Conservation (phyloP, 202 grass and related monocot species). For the Eragrostis tef region DNA sequence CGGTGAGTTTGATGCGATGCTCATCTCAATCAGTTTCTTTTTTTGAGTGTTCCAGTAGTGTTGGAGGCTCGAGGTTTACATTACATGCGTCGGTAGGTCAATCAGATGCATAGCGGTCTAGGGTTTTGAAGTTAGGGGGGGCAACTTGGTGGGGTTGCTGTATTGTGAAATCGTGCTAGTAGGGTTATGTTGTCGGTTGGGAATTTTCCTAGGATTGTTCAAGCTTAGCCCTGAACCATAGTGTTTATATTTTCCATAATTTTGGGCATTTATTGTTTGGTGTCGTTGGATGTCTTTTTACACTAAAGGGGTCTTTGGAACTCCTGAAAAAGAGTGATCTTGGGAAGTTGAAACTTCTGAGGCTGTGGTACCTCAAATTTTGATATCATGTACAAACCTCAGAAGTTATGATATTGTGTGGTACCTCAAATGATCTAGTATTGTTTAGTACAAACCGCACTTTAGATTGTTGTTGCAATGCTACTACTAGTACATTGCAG, state of each 20-base stretch:
- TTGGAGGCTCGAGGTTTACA: not conserved
- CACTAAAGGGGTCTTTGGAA: not conserved
- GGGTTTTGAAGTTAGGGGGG: constrained; percentile 3
- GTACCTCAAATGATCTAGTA: too few relatives aligned
- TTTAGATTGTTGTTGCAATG: not conserved
- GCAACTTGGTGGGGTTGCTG: constrained; percentile 16
- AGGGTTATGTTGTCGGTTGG: constrained; percentile 1
- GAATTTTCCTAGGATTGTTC: not conserved
- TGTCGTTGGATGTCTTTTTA: not conserved
- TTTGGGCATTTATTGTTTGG: not conserved
- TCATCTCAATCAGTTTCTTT: not conserved
- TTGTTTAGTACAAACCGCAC: not conserved
- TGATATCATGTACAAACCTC: too few relatives aligned
- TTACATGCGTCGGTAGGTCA: not conserved
- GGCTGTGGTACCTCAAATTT: not conserved
- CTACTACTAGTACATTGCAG: not conserved
- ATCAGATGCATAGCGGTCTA: not conserved
- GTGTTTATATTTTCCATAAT: not conserved
- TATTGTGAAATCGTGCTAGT: not conserved
- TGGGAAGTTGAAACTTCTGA: not conserved
- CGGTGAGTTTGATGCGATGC: constrained; percentile 30
- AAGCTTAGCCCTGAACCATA: not conserved
- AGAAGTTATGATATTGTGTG: not conserved
- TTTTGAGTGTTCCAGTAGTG: constrained; percentile 12
- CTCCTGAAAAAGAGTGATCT: not conserved